Conservation (phyloP, 192 early-diverging fungal genomes). For the Glomus cerebriforme region DNA sequence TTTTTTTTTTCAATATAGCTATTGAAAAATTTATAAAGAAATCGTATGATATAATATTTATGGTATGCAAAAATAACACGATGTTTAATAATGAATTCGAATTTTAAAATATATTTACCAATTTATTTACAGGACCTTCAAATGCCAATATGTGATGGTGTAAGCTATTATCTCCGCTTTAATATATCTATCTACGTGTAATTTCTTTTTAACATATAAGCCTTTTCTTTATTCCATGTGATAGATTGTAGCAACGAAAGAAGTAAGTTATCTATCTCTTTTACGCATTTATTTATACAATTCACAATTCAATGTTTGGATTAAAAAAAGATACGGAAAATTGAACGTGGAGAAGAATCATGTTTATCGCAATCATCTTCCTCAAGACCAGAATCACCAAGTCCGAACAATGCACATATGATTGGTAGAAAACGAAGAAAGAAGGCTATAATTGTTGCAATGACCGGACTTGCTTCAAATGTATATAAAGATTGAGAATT, state of each 20-base stretch:
- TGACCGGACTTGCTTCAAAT: background rate
- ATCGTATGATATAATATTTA: slow-evolving; percentile 11
- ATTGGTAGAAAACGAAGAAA: background rate
- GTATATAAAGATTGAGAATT: background rate
- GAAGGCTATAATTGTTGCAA: slow-evolving; percentile 4
- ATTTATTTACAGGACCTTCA: background rate
- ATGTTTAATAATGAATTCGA: background rate
- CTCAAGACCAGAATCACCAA: background rate
- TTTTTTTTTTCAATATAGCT: background rate
- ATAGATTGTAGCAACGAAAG: slow-evolving; percentile 11
- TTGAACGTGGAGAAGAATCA: slow-evolving; percentile 5
- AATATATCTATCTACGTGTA: background rate
- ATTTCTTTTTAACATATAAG: background rate
- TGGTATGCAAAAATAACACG: background rate
- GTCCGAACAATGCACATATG: background rate
- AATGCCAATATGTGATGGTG: slow-evolving; percentile 9
- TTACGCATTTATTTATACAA: background rate
- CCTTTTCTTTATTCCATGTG: background rate
- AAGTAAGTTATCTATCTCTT: background rate
- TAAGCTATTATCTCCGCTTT: background rate
- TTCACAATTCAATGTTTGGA: background rate
- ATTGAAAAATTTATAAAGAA: background rate
- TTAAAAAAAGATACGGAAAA: background rate
- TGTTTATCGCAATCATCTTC: background rate
- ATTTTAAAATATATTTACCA: background rate